Evolutionary conservation across 805 yeast genomes (phyloP).

Genomic region (Candida xyloterini): DNA sequence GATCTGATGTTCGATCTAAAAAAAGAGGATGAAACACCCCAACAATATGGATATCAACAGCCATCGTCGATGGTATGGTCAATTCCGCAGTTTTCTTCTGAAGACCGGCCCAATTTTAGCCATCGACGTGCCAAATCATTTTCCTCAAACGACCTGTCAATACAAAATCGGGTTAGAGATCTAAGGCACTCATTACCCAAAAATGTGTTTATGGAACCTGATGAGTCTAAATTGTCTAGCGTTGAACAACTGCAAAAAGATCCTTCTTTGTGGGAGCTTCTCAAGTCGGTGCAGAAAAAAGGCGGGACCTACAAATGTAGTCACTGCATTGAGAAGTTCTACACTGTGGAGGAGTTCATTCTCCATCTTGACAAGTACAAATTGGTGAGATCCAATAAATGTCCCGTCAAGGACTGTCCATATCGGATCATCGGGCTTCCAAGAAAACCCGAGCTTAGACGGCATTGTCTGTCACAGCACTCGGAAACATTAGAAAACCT

Average conservation of each 20-base stretch:
- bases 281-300: constrained; percentile 25
- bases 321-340: constrained; percentile 42
- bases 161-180: background rate
- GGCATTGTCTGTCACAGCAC: constrained; percentile 52
- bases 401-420: constrained; percentile 45
- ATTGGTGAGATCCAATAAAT: constrained; percentile 40
- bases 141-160: constrained; percentile 2
- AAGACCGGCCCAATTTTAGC: constrained; percentile 1
- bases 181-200: constrained; percentile 7
- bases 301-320: constrained; percentile 46
- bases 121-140: constrained; percentile 14
- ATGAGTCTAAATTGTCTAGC: constrained; percentile 13
- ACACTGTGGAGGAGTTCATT: constrained; percentile 29
- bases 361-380: constrained; percentile 42
- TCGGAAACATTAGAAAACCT: constrained; percentile 17
- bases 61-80: constrained; percentile 1
- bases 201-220: background rate
- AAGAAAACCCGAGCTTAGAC: constrained; percentile 44
- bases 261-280: constrained; percentile 16
- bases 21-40: constrained; percentile 15
- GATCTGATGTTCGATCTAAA: constrained; percentile 6
- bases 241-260: constrained; percentile 34
- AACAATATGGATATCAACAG: constrained; percentile 8
- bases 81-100: constrained; percentile 1
- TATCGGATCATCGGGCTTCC: constrained; percentile 50